Conservation (phyloP, 2,329 filamentous ascomycete species). For the Neofusicoccum parvum region DNA sequence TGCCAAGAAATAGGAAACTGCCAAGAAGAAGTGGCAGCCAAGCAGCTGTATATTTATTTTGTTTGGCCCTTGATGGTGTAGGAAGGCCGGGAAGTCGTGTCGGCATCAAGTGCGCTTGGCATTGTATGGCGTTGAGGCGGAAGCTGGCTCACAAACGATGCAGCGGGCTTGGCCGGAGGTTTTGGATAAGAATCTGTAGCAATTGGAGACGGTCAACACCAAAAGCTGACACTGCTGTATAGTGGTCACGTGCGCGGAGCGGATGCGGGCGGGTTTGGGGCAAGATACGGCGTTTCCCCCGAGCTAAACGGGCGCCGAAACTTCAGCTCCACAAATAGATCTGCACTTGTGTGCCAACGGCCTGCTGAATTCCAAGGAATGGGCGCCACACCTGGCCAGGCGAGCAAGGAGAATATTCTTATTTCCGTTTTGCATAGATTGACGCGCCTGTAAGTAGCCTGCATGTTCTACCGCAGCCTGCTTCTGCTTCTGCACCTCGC, state of each 20-base stretch:
- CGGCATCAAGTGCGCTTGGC: background rate
- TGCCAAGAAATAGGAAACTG: conserved; percentile 28
- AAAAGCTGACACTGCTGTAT: background rate
- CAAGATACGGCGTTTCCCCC: background rate
- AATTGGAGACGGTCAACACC: conserved; percentile 6
- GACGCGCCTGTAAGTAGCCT: background rate
- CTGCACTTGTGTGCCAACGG: conserved; percentile 6
- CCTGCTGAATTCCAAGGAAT: background rate
- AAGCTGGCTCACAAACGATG: background rate
- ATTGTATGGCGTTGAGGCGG: background rate
- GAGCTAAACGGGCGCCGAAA: conserved; percentile 1
- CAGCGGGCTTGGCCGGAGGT: background rate
- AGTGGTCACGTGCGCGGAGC: background rate
- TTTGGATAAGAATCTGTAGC: background rate
- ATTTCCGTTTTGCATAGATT: background rate
- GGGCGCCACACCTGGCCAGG: background rate
- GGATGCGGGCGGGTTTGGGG: background rate
- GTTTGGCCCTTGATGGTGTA: background rate
- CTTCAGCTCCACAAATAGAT: background rate
- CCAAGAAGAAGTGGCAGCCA: background rate
- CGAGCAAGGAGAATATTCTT: background rate
- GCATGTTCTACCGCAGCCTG: background rate
- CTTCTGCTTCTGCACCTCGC: background rate
- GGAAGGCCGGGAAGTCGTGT: background rate
- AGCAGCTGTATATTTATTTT: background rate